A percentile compares a stretch with the other conserved stretches of the same genome.
phyloP scores from a whole-genome alignment of 148 eudicot species.

The Vaccinium corymbosum region DNA sequence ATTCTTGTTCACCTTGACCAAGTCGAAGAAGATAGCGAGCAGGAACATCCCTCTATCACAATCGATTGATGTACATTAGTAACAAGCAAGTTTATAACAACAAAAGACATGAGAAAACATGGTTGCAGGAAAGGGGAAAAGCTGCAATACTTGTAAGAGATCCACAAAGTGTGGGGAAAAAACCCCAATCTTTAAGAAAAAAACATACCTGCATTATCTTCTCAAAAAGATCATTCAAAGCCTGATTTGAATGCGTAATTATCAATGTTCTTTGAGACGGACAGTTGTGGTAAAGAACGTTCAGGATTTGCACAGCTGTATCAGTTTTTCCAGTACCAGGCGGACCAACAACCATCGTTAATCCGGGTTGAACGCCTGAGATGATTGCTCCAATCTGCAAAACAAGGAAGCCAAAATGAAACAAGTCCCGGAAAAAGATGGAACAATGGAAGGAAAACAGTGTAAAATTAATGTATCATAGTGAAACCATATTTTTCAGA shows the following conservation, averaged over 20 bases:
- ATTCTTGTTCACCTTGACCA: conserved; percentile 98
- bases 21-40: conserved; percentile 98
- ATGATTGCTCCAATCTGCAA: conserved; percentile 82
- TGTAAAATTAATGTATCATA: neutral
- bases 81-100: neutral
- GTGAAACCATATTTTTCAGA: neutral
- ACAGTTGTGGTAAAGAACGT: conserved; percentile 95
- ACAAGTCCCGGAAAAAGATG: neutral
- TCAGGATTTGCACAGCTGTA: conserved; percentile 91
- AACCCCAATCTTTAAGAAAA: conserved; percentile 2
- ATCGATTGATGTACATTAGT: conserved; percentile 1
- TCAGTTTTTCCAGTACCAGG: conserved; percentile 99
- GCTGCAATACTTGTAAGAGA: neutral
- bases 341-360: conserved; percentile 98
- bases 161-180: neutral
- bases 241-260: conserved; percentile 97
- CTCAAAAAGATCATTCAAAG: conserved; percentile 92
- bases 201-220: conserved; percentile 86
- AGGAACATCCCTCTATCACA: conserved; percentile 86
- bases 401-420: conserved; percentile 10
- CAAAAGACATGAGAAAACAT: conserved; percentile 7
- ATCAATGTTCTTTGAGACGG: conserved; percentile 96
- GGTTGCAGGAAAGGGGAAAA: neutral
- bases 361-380: conserved; percentile 91
- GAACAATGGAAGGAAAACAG: neutral